Base-by-base conservation (phyloP, 2,329 filamentous ascomycete genomes). In the Septoria linicola region DNA sequence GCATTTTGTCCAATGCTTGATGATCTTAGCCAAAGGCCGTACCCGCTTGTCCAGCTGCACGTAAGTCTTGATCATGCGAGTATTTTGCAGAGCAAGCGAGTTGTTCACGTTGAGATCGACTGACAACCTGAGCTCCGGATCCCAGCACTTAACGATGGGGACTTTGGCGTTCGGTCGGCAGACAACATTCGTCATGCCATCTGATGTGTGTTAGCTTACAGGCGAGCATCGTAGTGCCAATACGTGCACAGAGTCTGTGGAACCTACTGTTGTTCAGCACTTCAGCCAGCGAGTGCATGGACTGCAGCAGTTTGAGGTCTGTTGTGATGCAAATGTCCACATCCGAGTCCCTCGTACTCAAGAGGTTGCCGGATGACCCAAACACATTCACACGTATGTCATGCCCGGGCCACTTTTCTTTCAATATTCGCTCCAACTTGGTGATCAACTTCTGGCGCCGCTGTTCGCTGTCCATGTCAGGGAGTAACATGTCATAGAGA, bases 71-170 rank as follows among this genome's bases (percentile, higher is more conserved):
- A 99, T 93, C 91, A 99, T 95, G 43, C 91, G 84, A 11, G 93
- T 99, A 66, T 99, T 99, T 70, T 97, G 91, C 55, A 99, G 76
- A 3, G 93, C 93, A 46, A 95, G 73, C 0, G 91, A 93, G 64
- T 97, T 99, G 75, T 99, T 99, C 73, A 99, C 91, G 63, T 99
- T 99, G 86, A 99, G 93, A 68, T 99, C 93, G 70, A 91, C 96
- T 13, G 90, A 88, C 43, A 99, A 77, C 59, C 85, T 78, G 51
- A 96, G 77, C 69, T 96, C 89, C 2, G 93, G 93, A 68, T 99
- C 93, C 91, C 93, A 99, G 49, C 96, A 88, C 75, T 97, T 97
- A 62, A 99, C 93, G 65, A 99, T 99, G 3, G 93, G 92, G 11
- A 99, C 93, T 72, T 96, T 97, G 53, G 93, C 93, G 35, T 87